Percentiles rank a stretch among this genome's conserved stretches.
These are phyloP conservation scores for Coniochaeta sp. DNA, from an alignment of 2,329 filamentous ascomycete genomes.

Conservation along the genomic window DNA sequence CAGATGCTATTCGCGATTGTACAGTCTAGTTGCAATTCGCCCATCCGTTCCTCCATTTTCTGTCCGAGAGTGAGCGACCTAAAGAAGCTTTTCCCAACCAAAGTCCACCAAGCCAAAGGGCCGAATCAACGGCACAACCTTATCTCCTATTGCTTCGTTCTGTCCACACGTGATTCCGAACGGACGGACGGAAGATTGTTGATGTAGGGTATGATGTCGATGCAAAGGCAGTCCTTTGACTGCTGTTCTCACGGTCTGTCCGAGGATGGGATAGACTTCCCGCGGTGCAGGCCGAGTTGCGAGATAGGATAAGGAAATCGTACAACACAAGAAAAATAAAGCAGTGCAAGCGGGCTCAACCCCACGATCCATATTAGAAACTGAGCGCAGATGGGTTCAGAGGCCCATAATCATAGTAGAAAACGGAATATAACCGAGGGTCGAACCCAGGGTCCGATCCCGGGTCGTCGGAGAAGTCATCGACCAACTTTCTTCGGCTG, in stretches of 20 bases:
- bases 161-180: neutral
- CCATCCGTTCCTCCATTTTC: conserved; percentile 23
- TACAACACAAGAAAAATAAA: neutral
- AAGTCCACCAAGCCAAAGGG: neutral
- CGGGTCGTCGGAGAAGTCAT: neutral
- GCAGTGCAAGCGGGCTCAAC: neutral
- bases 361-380: neutral
- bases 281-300: neutral
- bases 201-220: neutral
- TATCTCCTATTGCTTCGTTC: neutral
- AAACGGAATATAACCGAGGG: neutral
- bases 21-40: conserved; percentile 29
- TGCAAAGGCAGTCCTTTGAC: neutral
- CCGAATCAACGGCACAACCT: neutral
- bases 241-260: neutral
- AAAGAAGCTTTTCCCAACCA: neutral
- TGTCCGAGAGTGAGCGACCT: conserved; percentile 2
- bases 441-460: neutral
- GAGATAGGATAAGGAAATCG: neutral
- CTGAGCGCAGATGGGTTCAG: neutral
- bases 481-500: neutral
- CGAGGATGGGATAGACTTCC: neutral
- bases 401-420: neutral
- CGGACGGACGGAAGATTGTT: neutral
- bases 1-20: conserved; percentile 32